Conservation (phyloP, 768 basidiomycete genomes). For the Podaxis carcinomalis region DNA sequence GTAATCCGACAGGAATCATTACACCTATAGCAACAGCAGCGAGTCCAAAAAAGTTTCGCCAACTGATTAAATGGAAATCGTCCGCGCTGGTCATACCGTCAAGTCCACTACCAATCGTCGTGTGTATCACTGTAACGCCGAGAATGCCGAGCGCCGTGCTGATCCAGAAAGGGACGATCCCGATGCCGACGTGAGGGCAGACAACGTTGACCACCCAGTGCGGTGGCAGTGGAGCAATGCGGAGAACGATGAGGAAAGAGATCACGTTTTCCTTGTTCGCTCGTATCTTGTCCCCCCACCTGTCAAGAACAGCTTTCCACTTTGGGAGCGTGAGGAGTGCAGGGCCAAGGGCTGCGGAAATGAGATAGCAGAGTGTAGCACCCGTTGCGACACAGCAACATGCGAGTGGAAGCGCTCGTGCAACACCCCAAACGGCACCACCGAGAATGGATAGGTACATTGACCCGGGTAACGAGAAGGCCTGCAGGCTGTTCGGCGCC, state of each 20-base stretch:
- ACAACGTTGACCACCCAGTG: conserved; percentile 96
- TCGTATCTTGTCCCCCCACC: conserved; percentile 75
- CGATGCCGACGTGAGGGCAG: conserved; percentile 89
- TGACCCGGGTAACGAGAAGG: conserved; percentile 93
- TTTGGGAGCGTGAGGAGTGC: conserved; percentile 84
- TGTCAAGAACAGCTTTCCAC: conserved; percentile 79
- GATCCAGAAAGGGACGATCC: conserved; percentile 81
- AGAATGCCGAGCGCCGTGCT: conserved; percentile 89
- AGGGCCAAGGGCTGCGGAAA: conserved; percentile 89
- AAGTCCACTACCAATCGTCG: conserved; percentile 87
- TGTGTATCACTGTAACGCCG: conserved; percentile 91
- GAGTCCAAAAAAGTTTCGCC: conserved; percentile 84
- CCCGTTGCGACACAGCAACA: conserved; percentile 91
- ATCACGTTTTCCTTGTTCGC: conserved; percentile 81
- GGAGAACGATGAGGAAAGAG: conserved; percentile 90
- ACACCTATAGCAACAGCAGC: conserved; percentile 85
- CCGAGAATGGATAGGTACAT: conserved; percentile 98
- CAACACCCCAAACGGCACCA: conserved; percentile 92
- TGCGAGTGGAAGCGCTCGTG: conserved; percentile 81
- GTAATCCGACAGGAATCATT: conserved; percentile 87
- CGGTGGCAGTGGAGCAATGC: conserved; percentile 91
- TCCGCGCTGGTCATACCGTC: conserved; percentile 93
- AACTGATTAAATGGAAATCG: conserved; percentile 92
- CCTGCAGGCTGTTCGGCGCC: conserved; percentile 66
- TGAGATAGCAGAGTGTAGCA: conserved; percentile 87